Percentiles rank a stretch among this genome's conserved stretches.
Evolutionary conservation across 2,329 filamentous ascomycete genomes (phyloP).

Genomic region (Colletotrichum viniferum): DNA sequence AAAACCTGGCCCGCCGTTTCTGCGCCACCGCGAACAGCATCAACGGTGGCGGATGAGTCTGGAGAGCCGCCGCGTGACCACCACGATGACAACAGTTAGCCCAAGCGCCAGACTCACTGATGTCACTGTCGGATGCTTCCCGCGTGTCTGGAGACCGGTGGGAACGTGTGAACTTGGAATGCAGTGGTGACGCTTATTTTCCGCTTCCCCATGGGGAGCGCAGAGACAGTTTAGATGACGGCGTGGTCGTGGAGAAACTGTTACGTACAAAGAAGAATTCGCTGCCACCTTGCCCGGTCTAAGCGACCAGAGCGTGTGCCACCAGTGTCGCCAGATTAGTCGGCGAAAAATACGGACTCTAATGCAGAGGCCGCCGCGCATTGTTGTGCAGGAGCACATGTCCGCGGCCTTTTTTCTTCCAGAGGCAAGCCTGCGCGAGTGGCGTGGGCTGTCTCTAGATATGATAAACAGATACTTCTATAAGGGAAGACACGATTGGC

Average conservation of each 20-base stretch:
- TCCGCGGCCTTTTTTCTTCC: not conserved
- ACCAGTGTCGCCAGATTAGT: not conserved
- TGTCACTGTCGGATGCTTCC: not conserved
- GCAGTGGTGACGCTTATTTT: not conserved
- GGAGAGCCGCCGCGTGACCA: not conserved
- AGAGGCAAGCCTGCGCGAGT: not conserved
- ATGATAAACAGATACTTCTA: not conserved
- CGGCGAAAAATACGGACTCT: not conserved
- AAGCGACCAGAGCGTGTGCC: not conserved
- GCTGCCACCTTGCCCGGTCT: not conserved
- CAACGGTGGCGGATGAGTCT: not conserved
- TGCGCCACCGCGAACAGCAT: not conserved
- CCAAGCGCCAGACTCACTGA: not conserved
- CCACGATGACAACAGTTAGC: not conserved
- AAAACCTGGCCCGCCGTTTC: not conserved
- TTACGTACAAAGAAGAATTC: not conserved
- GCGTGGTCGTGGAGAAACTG: not conserved
- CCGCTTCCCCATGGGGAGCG: conserved; percentile 2
- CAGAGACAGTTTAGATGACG: not conserved
- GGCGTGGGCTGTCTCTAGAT: not conserved
- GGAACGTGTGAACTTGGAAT: not conserved
- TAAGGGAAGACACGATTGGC: not conserved
- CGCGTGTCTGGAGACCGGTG: not conserved
- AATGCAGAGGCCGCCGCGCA: not conserved
- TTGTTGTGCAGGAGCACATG: not conserved